phyloP scores from a whole-genome alignment of 2,329 filamentous ascomycete species.

The Tolypocladium amazonense region DNA sequence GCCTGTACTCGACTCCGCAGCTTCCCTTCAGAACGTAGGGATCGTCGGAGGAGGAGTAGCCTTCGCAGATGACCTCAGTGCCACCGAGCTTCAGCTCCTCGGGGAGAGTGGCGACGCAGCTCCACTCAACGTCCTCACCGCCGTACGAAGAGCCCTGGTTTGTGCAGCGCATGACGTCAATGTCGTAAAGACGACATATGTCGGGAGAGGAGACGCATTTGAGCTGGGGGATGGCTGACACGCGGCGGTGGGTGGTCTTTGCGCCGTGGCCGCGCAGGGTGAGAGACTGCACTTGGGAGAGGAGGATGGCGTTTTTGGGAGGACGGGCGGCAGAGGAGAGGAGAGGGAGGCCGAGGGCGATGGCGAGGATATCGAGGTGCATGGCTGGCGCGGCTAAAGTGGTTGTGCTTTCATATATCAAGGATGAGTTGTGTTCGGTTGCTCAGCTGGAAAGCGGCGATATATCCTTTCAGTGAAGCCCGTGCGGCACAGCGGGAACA shows the following conservation, averaged over 20 bases:
- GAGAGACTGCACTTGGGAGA: slow-evolving; percentile 59
- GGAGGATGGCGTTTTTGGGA: slow-evolving; percentile 42
- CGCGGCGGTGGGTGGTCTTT: slow-evolving; percentile 65
- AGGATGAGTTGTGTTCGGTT: neutral
- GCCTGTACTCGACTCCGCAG: slow-evolving; percentile 82
- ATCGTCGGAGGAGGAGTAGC: slow-evolving; percentile 68
- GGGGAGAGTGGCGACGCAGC: slow-evolving; percentile 58
- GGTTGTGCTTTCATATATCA: neutral
- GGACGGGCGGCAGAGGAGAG: slow-evolving; percentile 15
- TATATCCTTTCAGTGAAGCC: neutral
- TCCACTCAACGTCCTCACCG: slow-evolving; percentile 79
- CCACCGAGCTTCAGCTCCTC: slow-evolving; percentile 59
- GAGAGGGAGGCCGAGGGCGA: slow-evolving; percentile 13
- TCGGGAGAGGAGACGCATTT: slow-evolving; percentile 58
- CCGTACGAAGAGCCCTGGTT: slow-evolving; percentile 78
- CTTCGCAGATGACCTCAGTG: slow-evolving; percentile 89
- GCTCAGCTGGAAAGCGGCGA: neutral
- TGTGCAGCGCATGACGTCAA: slow-evolving; percentile 80
- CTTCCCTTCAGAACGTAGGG: slow-evolving; percentile 82
- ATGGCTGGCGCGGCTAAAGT: slow-evolving; percentile 9
- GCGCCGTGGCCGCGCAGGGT: slow-evolving; percentile 58
- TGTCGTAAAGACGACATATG: slow-evolving; percentile 57
- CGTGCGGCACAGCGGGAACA: neutral
- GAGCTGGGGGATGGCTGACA: slow-evolving; percentile 67
- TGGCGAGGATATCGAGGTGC: slow-evolving; percentile 13